Percentiles rank a stretch among this genome's conserved stretches.
phyloP scores from a whole-genome alignment of 1,284 basidiomycete genomes.

The Sporisorium scitamineum region DNA sequence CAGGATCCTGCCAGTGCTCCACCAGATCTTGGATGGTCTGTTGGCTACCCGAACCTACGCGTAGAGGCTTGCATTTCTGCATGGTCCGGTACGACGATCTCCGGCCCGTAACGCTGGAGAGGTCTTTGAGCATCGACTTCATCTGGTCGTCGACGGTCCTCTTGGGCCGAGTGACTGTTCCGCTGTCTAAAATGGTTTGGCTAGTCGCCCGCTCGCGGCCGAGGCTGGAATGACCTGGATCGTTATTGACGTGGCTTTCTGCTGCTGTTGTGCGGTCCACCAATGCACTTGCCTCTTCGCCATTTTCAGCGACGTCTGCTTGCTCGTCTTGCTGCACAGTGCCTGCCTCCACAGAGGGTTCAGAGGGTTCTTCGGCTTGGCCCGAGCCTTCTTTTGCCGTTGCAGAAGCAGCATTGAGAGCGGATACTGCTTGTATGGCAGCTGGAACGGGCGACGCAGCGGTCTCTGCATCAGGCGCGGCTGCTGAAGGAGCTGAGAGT shows the following conservation, averaged over 20 bases:
- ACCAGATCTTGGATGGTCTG: conserved; percentile 25
- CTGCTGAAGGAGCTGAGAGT: not conserved
- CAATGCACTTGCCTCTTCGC: not conserved
- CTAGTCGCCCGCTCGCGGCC: conserved; percentile 3
- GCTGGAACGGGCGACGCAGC: not conserved
- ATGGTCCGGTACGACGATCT: conserved; percentile 33
- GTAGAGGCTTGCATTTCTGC: conserved; percentile 21
- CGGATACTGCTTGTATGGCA: not conserved
- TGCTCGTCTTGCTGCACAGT: not conserved
- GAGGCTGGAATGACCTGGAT: not conserved
- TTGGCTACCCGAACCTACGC: conserved; percentile 8
- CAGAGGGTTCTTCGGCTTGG: not conserved
- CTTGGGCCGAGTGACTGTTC: conserved; percentile 7
- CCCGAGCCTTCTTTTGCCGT: not conserved
- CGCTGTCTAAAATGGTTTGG: conserved; percentile 17
- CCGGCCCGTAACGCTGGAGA: conserved; percentile 18
- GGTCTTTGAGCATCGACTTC: conserved; percentile 28
- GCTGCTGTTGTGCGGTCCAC: not conserved
- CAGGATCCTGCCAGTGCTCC: conserved; percentile 39
- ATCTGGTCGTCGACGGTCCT: conserved; percentile 28
- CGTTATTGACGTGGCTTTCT: not conserved
- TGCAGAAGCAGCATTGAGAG: not conserved
- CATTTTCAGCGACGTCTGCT: not conserved
- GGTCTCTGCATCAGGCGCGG: not conserved
- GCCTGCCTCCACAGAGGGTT: not conserved